Evolutionary conservation across 2,329 filamentous ascomycete genomes (phyloP).

Genomic region (Bipolaris gigantea): DNA sequence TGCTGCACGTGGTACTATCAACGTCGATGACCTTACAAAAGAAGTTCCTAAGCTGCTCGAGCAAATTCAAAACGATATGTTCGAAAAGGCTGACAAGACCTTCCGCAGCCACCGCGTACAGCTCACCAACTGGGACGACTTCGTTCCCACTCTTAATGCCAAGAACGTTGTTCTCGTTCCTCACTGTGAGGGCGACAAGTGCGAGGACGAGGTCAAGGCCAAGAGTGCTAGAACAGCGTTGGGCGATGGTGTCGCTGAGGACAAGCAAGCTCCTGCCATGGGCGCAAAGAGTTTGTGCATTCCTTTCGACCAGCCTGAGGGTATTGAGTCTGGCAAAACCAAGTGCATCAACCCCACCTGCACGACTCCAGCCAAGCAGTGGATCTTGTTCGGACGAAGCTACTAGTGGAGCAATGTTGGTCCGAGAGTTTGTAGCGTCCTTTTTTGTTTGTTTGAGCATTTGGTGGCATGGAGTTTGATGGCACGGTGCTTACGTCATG

Average conservation of each 20-base stretch:
- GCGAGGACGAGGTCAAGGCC: conserved; percentile 94
- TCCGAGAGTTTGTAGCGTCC: background rate
- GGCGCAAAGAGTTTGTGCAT: conserved; percentile 77
- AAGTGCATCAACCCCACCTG: conserved; percentile 94
- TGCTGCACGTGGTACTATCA: conserved; percentile 62
- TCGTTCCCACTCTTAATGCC: conserved; percentile 83
- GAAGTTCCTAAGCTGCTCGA: conserved; percentile 81
- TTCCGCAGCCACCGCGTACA: conserved; percentile 81
- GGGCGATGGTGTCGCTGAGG: conserved; percentile 68
- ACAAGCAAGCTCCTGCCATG: conserved; percentile 74
- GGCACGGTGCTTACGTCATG: conserved; percentile 15
- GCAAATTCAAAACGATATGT: conserved; percentile 84
- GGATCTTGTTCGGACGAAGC: conserved; percentile 83
- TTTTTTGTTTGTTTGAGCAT: conserved; percentile 21
- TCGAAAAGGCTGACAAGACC: conserved; percentile 71
- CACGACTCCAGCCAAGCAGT: conserved; percentile 72
- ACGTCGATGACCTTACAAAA: conserved; percentile 71
- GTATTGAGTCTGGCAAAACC: conserved; percentile 75
- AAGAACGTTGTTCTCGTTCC: conserved; percentile 95
- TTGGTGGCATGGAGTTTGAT: conserved; percentile 28
- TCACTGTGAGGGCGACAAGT: conserved; percentile 80
- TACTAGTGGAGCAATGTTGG: conserved; percentile 25
- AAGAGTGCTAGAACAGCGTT: conserved; percentile 76
- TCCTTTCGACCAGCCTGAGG: conserved; percentile 83
- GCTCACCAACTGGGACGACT: conserved; percentile 84